These are phyloP conservation scores for Rhynchosporium secalis DNA, from an alignment of 2,329 filamentous ascomycete species.

Conservation along the genomic window DNA sequence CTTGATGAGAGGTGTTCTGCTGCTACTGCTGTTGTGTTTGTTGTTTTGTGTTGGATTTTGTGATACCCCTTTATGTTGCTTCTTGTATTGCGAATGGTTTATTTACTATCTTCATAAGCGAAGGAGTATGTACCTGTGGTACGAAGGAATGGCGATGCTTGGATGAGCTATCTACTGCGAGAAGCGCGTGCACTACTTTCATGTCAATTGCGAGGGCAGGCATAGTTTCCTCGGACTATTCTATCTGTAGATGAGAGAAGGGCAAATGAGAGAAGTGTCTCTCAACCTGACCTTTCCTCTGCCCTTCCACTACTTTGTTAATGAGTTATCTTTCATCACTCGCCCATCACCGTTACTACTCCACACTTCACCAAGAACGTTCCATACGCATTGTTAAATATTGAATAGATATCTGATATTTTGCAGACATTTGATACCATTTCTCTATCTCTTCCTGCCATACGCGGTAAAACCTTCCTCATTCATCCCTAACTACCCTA, in stretches of 20 bases:
- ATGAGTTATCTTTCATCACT: neutral
- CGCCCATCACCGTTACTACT: neutral
- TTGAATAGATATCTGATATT: neutral
- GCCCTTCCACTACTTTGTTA: no score
- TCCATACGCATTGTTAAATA: neutral
- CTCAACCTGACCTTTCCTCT: no score
- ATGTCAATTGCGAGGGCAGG: no score
- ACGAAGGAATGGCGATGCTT: neutral
- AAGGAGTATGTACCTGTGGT: neutral
- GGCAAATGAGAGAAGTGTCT: neutral
- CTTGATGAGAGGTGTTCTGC: neutral
- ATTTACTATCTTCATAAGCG: neutral
- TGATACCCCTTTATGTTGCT: constrained; percentile 5
- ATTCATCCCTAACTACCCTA: neutral
- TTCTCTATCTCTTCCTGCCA: neutral
- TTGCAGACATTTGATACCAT: neutral
- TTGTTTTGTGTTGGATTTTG: neutral
- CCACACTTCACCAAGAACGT: no score
- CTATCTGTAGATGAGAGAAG: neutral
- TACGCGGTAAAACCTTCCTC: neutral
- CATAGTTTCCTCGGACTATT: neutral
- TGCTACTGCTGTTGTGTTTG: neutral
- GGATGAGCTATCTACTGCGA: neutral
- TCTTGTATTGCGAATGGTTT: constrained; percentile 1
- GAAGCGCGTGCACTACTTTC: no score